Evolutionary conservation across 495 filamentous ascomycete species (phyloP), one percentile per base, ranked within the genome.

Genomic region (Aspergillus campestris): DNA sequence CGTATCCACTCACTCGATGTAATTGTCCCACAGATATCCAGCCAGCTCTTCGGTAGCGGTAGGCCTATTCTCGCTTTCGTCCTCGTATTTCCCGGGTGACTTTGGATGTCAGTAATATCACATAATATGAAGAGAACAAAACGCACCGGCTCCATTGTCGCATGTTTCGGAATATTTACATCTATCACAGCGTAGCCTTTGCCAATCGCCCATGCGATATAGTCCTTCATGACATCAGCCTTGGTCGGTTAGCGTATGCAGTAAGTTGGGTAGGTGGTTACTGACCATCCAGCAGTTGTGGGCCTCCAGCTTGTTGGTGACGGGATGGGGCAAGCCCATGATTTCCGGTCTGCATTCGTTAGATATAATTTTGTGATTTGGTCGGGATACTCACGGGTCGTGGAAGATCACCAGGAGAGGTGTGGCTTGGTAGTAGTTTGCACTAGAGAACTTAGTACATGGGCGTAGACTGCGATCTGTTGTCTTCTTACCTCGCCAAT

Each of bases 21-120:
- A 95, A 56, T 98, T 98, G 52, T 97, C 91, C 94, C 94, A 98
- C 30, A 98, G 61, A 55, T 94, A 97, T 43, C 77, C 79, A 12
- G 88, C 83, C 7, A 97, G 65, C 50, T 92, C 85, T 44, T 83
- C 77, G 0, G 82, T 82, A 34, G 81, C 77, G 34, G 58, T 65
- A 3, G 67, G 59, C 7, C 69, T 64, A 31, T 64, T 62, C 18
- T 57, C 58, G 38, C 72, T 66, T 11, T 71, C 64, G 1, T 72
- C 67, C 42, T 79, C 57, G 41, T 65, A 67, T 47, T 57, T 56
- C 9, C 51, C 57, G 31, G 59, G 49, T 10, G 53, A 44, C 41
- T 67, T 48, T 9, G 62, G 56, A 1, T 52, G 52, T 69, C 6
- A 68, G 45, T 13, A 67, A 61, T 5, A 47, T 38, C 67, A 59